Evolutionary conservation across 148 eudicot genomes (phyloP), one percentile per base, ranked within the genome.

Genomic region (Hydrangea macrophylla): DNA sequence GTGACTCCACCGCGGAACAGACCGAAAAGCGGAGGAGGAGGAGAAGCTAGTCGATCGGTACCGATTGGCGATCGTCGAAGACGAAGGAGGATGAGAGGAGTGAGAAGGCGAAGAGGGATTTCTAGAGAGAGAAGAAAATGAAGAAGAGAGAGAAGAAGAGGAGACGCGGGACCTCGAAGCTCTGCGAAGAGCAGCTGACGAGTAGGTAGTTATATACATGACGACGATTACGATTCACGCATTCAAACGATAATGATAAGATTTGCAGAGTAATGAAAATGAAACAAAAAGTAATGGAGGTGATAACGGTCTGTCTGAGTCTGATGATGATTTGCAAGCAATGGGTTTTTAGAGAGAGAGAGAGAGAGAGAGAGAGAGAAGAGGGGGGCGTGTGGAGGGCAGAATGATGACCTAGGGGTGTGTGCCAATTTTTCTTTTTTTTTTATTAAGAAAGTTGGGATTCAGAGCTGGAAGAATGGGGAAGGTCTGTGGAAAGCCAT

Each of bases 1-100:
- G 84, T 83, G 67, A 13, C 81, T 81, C 84, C 84, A 81, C 80
- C 80, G 73, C 65, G 80, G 75, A 4, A 53, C 68, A 9, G 80
- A 63, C 25, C 80, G 45, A 22, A 73, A 22, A 25, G 70, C 15
- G 20, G 64, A 42, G 11, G 72, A 59, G 15, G 79, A 65, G 28
- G 78, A 42, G 50, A 60, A 67, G 56, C 71, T 35, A 57, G 55
- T 64, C 7, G 80, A 76, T 68, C 72, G 68, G 72, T 31, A 39
- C 50, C 66, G 80, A 64, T 35, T 35, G 22, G 73, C 20, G 24
- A 18, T 18, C n/a, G n/a, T n/a, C n/a, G n/a, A n/a, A 0, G 25
- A 3, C 0, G 57, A 22, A 9, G 73, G n/a, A n/a, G n/a, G n/a
- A n/a, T n/a, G 61, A 22, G 70, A 30, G 0, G 33, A 22, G 28